Evolutionary conservation across 192 early-diverging fungal species (phyloP).

Genomic region (Backusella psychrophila): DNA sequence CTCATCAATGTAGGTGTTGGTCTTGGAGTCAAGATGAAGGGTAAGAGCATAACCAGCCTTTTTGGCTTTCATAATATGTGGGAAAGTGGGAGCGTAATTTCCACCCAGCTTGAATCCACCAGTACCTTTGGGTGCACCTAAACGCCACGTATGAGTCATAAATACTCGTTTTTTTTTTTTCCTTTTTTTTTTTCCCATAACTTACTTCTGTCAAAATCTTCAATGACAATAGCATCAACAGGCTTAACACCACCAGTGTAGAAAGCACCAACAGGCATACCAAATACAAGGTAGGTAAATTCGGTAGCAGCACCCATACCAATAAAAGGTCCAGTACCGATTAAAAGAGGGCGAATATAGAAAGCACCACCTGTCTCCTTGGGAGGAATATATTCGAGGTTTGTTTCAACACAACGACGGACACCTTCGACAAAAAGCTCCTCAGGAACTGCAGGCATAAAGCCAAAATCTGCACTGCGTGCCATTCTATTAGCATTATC

Average conservation of each 20-base stretch:
- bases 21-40: conserved; percentile 69
- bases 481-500: conserved; percentile 64
- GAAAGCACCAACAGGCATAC: conserved; percentile 68
- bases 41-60: conserved; percentile 66
- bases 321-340: conserved; percentile 66
- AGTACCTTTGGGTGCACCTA: conserved; percentile 51
- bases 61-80: conserved; percentile 57
- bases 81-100: conserved; percentile 70
- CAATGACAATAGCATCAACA: conserved; percentile 62
- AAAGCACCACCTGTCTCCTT: conserved; percentile 62
- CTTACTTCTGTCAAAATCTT: conserved; percentile 67
- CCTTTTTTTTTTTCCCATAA: not conserved
- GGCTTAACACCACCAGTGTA: conserved; percentile 61
- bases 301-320: conserved; percentile 56
- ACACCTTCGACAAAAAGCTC: conserved; percentile 65
- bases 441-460: conserved; percentile 59
- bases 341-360: conserved; percentile 70
- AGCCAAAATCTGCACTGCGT: conserved; percentile 48
- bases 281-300: conserved; percentile 61
- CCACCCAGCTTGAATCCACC: conserved; percentile 71
- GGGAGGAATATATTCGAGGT: conserved; percentile 76
- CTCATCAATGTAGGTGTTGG: conserved; percentile 65
- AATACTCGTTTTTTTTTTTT: not conserved
- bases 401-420: conserved; percentile 52
- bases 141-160: not conserved